Conservation (phyloP, 768 basidiomycete genomes). For the Boletellus emodensis region DNA sequence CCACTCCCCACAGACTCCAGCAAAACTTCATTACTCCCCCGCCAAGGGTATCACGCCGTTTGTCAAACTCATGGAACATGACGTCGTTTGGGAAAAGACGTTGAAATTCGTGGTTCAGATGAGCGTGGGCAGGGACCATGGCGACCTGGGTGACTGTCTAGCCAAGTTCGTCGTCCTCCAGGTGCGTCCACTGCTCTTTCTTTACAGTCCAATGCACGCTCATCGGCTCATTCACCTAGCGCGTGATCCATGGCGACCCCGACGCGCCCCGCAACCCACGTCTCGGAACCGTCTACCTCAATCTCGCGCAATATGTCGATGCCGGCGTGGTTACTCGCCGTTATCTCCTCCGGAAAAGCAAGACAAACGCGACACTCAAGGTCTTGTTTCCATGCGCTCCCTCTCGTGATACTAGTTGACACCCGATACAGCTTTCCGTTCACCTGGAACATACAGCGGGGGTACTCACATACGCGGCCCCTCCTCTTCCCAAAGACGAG, state of each 20-base stretch:
- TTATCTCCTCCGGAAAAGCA: constrained; percentile 67
- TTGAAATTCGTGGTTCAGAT: constrained; percentile 57
- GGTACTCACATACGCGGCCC: constrained; percentile 53
- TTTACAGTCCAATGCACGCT: background rate
- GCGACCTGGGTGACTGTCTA: constrained; percentile 47
- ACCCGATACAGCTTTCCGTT: constrained; percentile 48
- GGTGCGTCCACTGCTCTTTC: constrained; percentile 24
- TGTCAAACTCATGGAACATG: constrained; percentile 59
- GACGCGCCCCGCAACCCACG: constrained; percentile 54
- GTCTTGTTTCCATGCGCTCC: constrained; percentile 29
- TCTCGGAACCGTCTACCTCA: constrained; percentile 62
- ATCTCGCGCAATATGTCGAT: constrained; percentile 71
- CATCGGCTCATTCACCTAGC: constrained; percentile 32
- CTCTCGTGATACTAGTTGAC: background rate
- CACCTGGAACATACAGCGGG: constrained; percentile 53
- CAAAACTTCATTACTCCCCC: constrained; percentile 26
- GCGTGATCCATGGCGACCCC: constrained; percentile 54
- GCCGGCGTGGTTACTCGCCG: constrained; percentile 54
- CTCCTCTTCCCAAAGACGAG: constrained; percentile 68
- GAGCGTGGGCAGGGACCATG: constrained; percentile 52
- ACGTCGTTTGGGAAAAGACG: constrained; percentile 56
- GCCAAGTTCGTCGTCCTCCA: constrained; percentile 66
- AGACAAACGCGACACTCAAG: constrained; percentile 77
- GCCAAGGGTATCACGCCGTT: constrained; percentile 61
- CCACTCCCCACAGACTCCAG: background rate